phyloP scores from a whole-genome alignment of 1,284 basidiomycete species.

The Somion occarium region DNA sequence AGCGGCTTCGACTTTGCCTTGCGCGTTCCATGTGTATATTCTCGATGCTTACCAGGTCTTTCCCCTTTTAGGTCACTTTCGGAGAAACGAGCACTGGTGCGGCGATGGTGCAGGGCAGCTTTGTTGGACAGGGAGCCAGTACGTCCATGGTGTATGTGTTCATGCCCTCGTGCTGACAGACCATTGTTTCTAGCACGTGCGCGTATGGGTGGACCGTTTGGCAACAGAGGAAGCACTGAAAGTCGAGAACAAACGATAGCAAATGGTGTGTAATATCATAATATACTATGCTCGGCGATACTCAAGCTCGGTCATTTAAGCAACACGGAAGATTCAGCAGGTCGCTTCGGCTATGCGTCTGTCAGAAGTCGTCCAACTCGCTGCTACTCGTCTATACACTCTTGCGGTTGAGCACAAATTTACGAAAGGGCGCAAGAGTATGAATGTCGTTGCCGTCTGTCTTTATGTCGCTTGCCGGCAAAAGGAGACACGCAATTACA shows the following conservation, averaged over 20 bases:
- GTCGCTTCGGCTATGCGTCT: slow-evolving; percentile 78
- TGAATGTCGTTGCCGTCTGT: slow-evolving; percentile 94
- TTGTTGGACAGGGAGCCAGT: slow-evolving; percentile 93
- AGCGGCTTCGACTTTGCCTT: no score
- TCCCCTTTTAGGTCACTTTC: slow-evolving; percentile 67
- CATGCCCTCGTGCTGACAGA: no score
- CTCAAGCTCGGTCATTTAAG: slow-evolving; percentile 36
- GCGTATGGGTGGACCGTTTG: slow-evolving; percentile 74
- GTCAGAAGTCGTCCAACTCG: slow-evolving; percentile 75
- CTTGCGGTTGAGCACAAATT: slow-evolving; percentile 94
- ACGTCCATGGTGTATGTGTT: no score
- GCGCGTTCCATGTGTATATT: background rate
- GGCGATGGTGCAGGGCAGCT: slow-evolving; percentile 93
- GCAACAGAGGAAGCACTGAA: slow-evolving; percentile 70
- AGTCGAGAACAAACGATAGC: slow-evolving; percentile 87
- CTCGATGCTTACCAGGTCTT: background rate
- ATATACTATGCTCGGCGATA: background rate
- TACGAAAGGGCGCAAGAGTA: slow-evolving; percentile 87
- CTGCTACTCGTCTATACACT: slow-evolving; percentile 87
- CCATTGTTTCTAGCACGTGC: slow-evolving; percentile 57
- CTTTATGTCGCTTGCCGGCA: slow-evolving; percentile 93
- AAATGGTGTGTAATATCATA: slow-evolving; percentile 56
- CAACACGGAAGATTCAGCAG: slow-evolving; percentile 76
- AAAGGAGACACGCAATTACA: slow-evolving; percentile 87
- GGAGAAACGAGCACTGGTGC: slow-evolving; percentile 91